Base-by-base conservation (phyloP, 352 stramenopile species). In the Phytophthora macrochlamydospora region DNA sequence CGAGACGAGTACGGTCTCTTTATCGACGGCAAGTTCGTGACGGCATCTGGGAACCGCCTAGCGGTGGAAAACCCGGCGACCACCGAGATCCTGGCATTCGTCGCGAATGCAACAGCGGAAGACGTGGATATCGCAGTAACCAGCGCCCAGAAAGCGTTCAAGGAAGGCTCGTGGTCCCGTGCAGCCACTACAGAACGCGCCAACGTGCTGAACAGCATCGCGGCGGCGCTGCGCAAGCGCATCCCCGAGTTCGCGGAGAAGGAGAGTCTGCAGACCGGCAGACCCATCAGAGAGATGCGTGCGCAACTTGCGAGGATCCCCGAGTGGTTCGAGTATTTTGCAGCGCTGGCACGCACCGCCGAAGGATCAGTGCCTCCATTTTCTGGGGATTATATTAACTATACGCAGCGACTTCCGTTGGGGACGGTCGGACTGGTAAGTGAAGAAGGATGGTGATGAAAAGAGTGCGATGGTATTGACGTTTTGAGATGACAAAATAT, bases 251-350 rank as follows among this genome's bases (percentile, higher is more conserved):
- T 91, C 29, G 74, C 75, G 12, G 72, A 81, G 67, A 78, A 82
- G 48, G 81, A 92, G 62, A 87, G 74, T 64, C 53, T 85, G 30
- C 75, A 89, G 52, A 92, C 78, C 18, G 83, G 82, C 31, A 75
- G 83, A 2, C 81, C 83, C n/a, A 84, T 87, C 38, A 62, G 77
- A 28, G 83, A 91, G 59, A 89, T 88, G 75, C 69, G 73, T 42
- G 78, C 78, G 43, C 73, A 85, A 56, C 75, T 86, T 37, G 64
- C 61, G 24, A 76, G 81, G 14, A 65, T 85, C 8, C 75, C 69
- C 49, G 87, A 95, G 65, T 94, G 87, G 86, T 89, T 94, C 53
- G 85, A 93, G 73, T 94, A 95, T 56, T 94, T 94, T 67, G 78
- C 81, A 33, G 76, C 82, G 28, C 62, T 95, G n/a, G 76, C 87